Evolutionary conservation across 2,329 filamentous ascomycete genomes (phyloP), one percentile per base, ranked within the genome.

Genomic region (Hortaea werneckii): DNA sequence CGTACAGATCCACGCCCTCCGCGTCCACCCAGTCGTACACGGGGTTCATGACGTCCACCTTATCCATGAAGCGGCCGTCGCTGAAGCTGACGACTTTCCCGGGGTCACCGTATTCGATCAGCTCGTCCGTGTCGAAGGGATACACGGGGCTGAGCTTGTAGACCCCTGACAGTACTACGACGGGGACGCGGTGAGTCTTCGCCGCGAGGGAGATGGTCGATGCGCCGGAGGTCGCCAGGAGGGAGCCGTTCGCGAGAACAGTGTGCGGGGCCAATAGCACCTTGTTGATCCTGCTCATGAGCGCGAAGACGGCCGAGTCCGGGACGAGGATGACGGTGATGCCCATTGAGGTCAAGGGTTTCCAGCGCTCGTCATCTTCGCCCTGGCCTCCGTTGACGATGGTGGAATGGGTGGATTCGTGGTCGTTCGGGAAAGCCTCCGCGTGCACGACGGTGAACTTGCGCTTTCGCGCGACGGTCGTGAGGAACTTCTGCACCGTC

Each of bases 241-340:
- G 78, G 5, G 85, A 85, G 43, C 92, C 92, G 58, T 94, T 92
- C 42, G 87, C 86, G 40, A 94, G 80, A 28, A 98, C 86, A 3
- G 85, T 83, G 59, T 89, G 84, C 5, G 90, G 90, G 9, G 85
- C 83, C 5, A 98, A 74, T 41, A 98, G 85, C 50, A 98, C 90
- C 70, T 95, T 95, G 73, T 90, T 94, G 57, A 95, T 87, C 49
- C 85, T 81, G 6, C 89, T 85, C 86, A 98, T 96, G 58, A 96
- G 85, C 1, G 89, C 88, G 69, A 89, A 94, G 44, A 94, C 77
- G 7, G 87, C 85, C 6, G 82, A 83, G 65, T 94, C 89, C 38
- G 87, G 81, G 45, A 96, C 82, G 49, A 86, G 77, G 55, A 95
- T 85, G 37, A 94, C 84, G 1, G 80, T 83, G 45, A 94, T 85